Percentiles rank a stretch among this genome's conserved stretches.
Conservation (phyloP, 176 grass and related monocot species). For the Aechmea fasciata region DNA sequence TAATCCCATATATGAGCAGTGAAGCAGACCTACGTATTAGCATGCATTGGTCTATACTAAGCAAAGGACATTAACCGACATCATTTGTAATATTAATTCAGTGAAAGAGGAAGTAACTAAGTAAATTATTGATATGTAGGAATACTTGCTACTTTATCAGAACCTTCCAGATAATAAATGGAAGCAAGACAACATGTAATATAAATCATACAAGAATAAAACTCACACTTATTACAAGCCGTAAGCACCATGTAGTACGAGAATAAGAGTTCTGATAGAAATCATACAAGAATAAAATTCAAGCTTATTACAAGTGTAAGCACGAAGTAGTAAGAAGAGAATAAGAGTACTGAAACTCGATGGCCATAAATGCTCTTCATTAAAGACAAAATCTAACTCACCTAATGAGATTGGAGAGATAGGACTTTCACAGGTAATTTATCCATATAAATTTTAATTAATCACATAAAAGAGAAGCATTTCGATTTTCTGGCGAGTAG, state of each 20-base stretch:
- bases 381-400: too few relatives aligned
- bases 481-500: not conserved
- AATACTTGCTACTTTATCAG: too few relatives aligned
- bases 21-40: not conserved
- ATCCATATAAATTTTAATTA: not conserved
- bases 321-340: not conserved
- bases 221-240: too few relatives aligned
- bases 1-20: not conserved
- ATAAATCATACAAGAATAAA: too few relatives aligned
- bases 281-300: too few relatives aligned
- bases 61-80: not conserved
- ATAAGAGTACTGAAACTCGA: not conserved
- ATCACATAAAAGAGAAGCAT: not conserved
- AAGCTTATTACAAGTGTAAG: too few relatives aligned
- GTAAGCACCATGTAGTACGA: not conserved
- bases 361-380: not conserved
- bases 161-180: too few relatives aligned
- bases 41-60: not conserved
- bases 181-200: too few relatives aligned
- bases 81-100: not conserved
- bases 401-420: not conserved
- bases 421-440: not conserved
- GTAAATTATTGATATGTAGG: too few relatives aligned
- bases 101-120: too few relatives aligned
- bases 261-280: not conserved